Percentiles rank a stretch among this genome's conserved stretches.
Conservation (phyloP, 345 rosid genomes). For the Eucalyptus urophylla region DNA sequence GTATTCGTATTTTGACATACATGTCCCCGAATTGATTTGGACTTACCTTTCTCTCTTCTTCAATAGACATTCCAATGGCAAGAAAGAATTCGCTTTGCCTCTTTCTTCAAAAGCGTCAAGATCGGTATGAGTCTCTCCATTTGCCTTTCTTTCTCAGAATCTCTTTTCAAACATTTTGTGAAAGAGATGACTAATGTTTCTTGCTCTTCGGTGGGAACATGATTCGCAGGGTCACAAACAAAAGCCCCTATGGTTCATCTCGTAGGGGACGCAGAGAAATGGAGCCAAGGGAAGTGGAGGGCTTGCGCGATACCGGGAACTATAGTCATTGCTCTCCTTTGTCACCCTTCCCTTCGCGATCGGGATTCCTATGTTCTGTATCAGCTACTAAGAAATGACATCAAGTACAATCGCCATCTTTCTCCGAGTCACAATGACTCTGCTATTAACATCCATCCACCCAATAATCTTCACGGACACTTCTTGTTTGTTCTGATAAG, state of each 20-base stretch:
- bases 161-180: neutral
- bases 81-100: constrained; percentile 24
- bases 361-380: neutral
- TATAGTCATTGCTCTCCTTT: neutral
- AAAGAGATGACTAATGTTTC: neutral
- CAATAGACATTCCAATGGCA: constrained; percentile 18
- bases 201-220: neutral
- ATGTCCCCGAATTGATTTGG: neutral
- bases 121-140: neutral
- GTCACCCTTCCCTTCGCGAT: constrained; percentile 17
- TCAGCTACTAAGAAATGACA: neutral
- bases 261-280: neutral
- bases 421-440: neutral
- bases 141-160: neutral
- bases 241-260: constrained; percentile 3
- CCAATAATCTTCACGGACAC: neutral
- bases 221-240: constrained; percentile 12
- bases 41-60: neutral
- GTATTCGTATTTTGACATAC: neutral
- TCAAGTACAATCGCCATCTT: neutral
- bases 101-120: constrained; percentile 25
- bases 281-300: neutral
- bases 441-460: neutral
- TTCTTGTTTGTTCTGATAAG: neutral
- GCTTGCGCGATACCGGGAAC: neutral